phyloP scores from a whole-genome alignment of 768 basidiomycete genomes.

The Serendipita sp. region DNA sequence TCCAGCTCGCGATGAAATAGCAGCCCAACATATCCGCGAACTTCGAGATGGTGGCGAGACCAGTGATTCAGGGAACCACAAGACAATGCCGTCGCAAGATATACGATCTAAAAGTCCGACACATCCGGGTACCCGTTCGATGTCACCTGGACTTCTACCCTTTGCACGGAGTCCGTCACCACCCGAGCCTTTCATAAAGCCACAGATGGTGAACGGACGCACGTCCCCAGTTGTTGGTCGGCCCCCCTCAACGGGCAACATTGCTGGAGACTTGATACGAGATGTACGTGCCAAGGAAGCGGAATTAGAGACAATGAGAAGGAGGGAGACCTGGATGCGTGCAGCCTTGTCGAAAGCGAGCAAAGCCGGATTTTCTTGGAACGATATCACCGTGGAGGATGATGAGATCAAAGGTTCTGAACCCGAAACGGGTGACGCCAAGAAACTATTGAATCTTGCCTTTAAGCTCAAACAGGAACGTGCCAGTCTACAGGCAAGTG shows the following conservation, averaged over 20 bases:
- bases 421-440: slow-evolving; percentile 27
- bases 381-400: slow-evolving; percentile 30
- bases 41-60: not conserved
- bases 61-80: not conserved
- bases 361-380: slow-evolving; percentile 46
- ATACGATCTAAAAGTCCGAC: slow-evolving; percentile 8
- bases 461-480: slow-evolving; percentile 78
- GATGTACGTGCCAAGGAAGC: slow-evolving; percentile 27
- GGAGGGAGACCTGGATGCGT: slow-evolving; percentile 75
- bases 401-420: slow-evolving; percentile 32
- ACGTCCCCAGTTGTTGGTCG: slow-evolving; percentile 13
- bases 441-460: slow-evolving; percentile 49
- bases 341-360: slow-evolving; percentile 61
- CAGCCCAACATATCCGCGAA: not conserved
- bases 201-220: slow-evolving; percentile 36
- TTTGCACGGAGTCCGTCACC: slow-evolving; percentile 43
- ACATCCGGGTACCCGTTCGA: slow-evolving; percentile 30
- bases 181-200: slow-evolving; percentile 41
- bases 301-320: slow-evolving; percentile 62
- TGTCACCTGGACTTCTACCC: slow-evolving; percentile 27
- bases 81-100: slow-evolving; percentile 5
- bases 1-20: not conserved
- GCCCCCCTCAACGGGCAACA: slow-evolving; percentile 45
- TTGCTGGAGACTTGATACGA: slow-evolving; percentile 57
- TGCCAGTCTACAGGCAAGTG: slow-evolving; percentile 66